Base-by-base conservation (phyloP, 2,329 filamentous ascomycete genomes). In the Trichoderma lentiforme region DNA sequence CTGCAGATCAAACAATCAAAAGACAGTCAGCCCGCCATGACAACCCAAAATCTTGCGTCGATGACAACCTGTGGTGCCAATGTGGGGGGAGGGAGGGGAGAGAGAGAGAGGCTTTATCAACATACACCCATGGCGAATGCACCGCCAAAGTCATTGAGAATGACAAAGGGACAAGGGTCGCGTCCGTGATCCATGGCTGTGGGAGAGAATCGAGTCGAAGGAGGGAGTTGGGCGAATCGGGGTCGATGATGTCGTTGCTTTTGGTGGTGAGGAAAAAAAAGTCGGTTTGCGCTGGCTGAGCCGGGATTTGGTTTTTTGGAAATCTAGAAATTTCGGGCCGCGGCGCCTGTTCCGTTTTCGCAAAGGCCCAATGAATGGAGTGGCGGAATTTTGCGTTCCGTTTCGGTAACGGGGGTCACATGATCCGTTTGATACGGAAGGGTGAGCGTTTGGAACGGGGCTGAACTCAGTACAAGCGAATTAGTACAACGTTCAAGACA, bases 111-210 rank as follows among this genome's bases (percentile, higher is more conserved):
- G 66, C 53, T 69, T 61, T 61, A 53, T 74, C 69, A 66, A 66
- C 93, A 76, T 92, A 96, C 94, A 78, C 95, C 95, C 95, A 98
- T 98, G 81, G 89, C 91, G 80, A 98, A 98, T 72, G 95, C 96
- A 84, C 96, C 96, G 74, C 96, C 96, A 81, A 98, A 98, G 85
- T 99, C 96, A 84, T 95, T 97, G 76, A 98, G 88, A 76, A 96
- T 93, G 80, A 98, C 95, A 91, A 92, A 98, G 71, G 96, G 96
- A 84, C 96, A 98, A 74, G 96, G 96, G 84, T 98, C 96, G 85
- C 96, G 90, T 75, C 93, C 92, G 87, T 98, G 96, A 90, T 99
- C 95, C 71, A 73, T 73, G 68, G 53, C 32, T 73, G 64, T 24
- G 21, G 11, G 39, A 58, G 47, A 8, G 21, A 18, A 15, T n/a